Evolutionary conservation across 441 rosid genomes (phyloP), one percentile per base, ranked within the genome.

Genomic region (Gossypium gossypioides): DNA sequence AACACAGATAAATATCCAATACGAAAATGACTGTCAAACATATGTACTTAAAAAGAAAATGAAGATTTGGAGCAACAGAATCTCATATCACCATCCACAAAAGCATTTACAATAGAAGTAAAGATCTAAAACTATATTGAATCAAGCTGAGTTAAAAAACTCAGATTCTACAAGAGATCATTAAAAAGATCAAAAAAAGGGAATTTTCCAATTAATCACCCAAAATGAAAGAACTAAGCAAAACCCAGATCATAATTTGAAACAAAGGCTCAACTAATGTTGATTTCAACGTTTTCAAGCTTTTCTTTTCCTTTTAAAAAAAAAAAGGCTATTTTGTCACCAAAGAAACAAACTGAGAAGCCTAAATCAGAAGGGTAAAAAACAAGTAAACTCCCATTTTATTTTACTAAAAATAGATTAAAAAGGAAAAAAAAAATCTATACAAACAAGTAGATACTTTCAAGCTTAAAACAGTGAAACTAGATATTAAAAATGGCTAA

Each of bases 181-280:
- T 32, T 32, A 8, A 42, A 19, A 51, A 37, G 68, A 40, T 40
- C 16, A 21, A 1, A 62, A 8, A 29, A 15, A 18, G 25, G 21
- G 15, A 63, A 19, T 19, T 9, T 40, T 63, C n/a, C 52, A 40
- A 40, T 19, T 13, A 63, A 21, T 63, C 25, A 37, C 51, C 27
- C 68, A 65, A 73, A 34, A 58, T 9, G n/a, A 61, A 24, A 40
- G 72, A 32, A 54, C 18, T 8, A 63, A 69, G 18, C 32, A 73
- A 65, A 6, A 55, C 80, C 24, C 13, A 32, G 25, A 76, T 69
- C 74, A 71, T 34, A 54, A 10, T n/a, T 34, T 59, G 40, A 50
- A 48, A 27, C 37, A 6, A 2, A 5, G 18, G 51, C 40, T 32
- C 40, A 32, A 34, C 9, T 66, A 69, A 76, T 78, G 73, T 42